Base-by-base conservation (phyloP, 148 eudicot species). In the Selenicereus undatus region DNA sequence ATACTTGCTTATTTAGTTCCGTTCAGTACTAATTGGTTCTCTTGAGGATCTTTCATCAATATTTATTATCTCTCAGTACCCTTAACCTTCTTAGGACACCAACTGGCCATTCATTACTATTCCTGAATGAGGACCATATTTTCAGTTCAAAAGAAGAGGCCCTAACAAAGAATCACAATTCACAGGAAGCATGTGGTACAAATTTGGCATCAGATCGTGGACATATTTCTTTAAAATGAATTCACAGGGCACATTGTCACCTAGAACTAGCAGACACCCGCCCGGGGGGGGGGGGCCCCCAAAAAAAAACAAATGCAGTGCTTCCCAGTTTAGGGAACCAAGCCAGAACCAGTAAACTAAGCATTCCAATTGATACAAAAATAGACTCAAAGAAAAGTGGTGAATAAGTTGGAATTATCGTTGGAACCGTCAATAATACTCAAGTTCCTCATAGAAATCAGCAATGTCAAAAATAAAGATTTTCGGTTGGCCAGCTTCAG, bases 281-380 rank as follows among this genome's bases (percentile, higher is more conserved):
- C n/a, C n/a, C n/a, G n/a, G n/a, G n/a, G n/a, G n/a, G n/a, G n/a
- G n/a, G n/a, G n/a, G 32, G 17, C 71, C 3, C 71, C 71, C 11
- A 27, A n/a, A n/a, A n/a, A n/a, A n/a, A n/a, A n/a, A 27, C 6
- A 27, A 12, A 26, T 66, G 14, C 35, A 66, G 22, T 66, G 71
- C 71, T 26, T 66, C 71, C 71, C 71, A 27, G 35, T 66, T 66
- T 66, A 66, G 71, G 71, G 13, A 66, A 27, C 71, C 29, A 24
- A 66, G 1, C 21, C 71, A 56, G 20, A n/a, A 56, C 10, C 29
- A 27, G 32, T 24, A 27, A 26, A 66, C 30, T n/a, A 66, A 6
- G 13, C 11, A 66, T 27, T 66, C 71, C 35, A 14, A 66, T 27
- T 66, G 71, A 29, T 66, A 66, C 71, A 66, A 66, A 66, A 26